Base-by-base conservation (phyloP, 768 basidiomycete genomes). In the Phaffia australis region DNA sequence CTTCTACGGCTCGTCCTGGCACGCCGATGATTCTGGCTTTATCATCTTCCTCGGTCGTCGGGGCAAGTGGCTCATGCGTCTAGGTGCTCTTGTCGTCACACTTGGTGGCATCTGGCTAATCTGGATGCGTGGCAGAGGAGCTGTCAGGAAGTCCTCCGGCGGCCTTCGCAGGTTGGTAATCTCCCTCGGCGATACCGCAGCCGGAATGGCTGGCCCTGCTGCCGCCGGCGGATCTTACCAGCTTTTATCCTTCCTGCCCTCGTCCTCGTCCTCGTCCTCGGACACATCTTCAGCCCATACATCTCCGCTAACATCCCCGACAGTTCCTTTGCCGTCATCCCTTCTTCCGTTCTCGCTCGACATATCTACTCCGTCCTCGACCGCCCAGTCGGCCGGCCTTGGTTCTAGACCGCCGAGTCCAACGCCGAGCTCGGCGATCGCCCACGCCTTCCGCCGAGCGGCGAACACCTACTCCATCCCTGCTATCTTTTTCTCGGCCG, bases 1-100 rank as follows among this genome's bases (percentile, higher is more conserved):
- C 76, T 94, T 84, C 79, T 99, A 98, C 72, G 94, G 92, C 35
- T 95, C 92, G 74, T 91, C 89, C 72, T 99, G 94, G 94, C 94
- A 99, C 73, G 86, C 91, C 5, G 92, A 94, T 73, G 94, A 99
- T 76, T 95, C 94, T 32, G 89, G 86, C n/a, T 95, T 98, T 79
- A 91, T 98, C 73, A 83, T 85, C 54, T 97, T 97, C 80, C 81
- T 98, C 62, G 88, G 83, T 50, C 81, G 82, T 27, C 93, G 89
- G 85, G 94, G 94, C 65, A 92, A 89, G 74, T 79, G 74, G 50
- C 76, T 95, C 70, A 88, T 97, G 87, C 89, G 87, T 84, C 68
- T 91, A 25, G 90, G 89, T 0, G 75, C 88, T 65, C 75, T 82
- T 27, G 76, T 94, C 69, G 80, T 94, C 35, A 76, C 94, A 49